Conservation (phyloP, 1,139 yeast species). For the Pichia inconspicua region DNA sequence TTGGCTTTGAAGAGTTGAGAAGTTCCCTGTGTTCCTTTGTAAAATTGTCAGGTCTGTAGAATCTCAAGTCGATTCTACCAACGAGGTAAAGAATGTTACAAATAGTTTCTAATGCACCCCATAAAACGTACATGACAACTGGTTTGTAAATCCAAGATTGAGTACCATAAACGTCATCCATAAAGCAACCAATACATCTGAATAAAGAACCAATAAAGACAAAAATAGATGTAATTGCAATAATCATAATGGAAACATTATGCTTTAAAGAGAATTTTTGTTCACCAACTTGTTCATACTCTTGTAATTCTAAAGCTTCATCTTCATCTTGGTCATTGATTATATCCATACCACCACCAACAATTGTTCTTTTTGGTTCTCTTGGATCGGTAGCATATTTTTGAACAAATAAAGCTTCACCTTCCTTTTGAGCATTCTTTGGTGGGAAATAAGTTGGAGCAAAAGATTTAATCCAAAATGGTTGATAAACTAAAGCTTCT, state of each 20-base stretch:
- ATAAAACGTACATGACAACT: constrained; percentile 58
- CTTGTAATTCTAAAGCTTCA: constrained; percentile 17
- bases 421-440: constrained; percentile 39
- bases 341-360: constrained; percentile 29
- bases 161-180: constrained; percentile 27
- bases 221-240: constrained; percentile 43
- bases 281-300: constrained; percentile 18
- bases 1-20: not conserved
- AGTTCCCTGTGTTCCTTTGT: constrained; percentile 1
- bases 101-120: constrained; percentile 58
- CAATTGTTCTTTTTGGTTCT: constrained; percentile 33
- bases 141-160: constrained; percentile 41
- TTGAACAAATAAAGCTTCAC: constrained; percentile 45
- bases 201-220: constrained; percentile 52
- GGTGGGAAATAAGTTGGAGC: constrained; percentile 47
- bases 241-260: constrained; percentile 38
- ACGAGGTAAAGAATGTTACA: constrained; percentile 49
- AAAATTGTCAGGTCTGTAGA: constrained; percentile 60
- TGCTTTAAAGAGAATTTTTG: constrained; percentile 22
- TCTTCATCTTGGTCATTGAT: constrained; percentile 36
- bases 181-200: constrained; percentile 50
- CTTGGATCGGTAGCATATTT: constrained; percentile 45
- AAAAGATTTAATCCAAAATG: constrained; percentile 73
- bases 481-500: constrained; percentile 53
- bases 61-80: constrained; percentile 65